Base-by-base conservation (phyloP, 2,329 filamentous ascomycete genomes). In the Cryphonectria parasitica region DNA sequence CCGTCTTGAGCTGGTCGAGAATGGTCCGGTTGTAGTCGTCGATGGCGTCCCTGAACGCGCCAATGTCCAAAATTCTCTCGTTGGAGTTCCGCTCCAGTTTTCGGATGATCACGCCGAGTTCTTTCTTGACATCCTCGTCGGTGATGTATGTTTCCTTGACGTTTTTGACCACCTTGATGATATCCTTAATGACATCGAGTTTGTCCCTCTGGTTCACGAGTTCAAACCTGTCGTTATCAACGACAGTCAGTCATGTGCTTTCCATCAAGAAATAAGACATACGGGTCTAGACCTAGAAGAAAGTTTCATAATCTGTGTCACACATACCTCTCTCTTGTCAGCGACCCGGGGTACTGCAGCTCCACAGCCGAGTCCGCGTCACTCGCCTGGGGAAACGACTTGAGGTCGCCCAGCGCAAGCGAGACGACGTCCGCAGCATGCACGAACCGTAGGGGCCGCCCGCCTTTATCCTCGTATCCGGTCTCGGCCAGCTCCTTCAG, bases 141-240 rank as follows among this genome's bases (percentile, higher is more conserved):
- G 91, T 92, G 45, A 97, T 87, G 80, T 97, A 98, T 76, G 91
- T 90, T 71, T 91, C 88, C 69, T 89, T 89, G 62, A 94, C 88
- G 62, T 89, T 88, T 73, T 89, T 87, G 69, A 94, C 88, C 36
- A 92, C 89, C 68, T 89, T 84, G 73, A 90, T 86, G 75, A 94
- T 94, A 72, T 93, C 92, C 74, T 91, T 87, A 41, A 92, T 87
- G 56, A 92, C 91, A 76, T 95, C 90, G 74, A 94, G 92, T 74
- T 91, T 91, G 74, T 97, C 93, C 74, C 91, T 91, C 64, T 92
- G 92, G 77, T 89, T 89, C 39, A 95, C 91, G 13, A 96, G 87
- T 76, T 95, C 88, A 77, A 93, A 94, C 75, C 90, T 86, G 74
- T 34, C 63, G 70, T 52, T 54, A 66, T 39, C 25, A 73, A n/a